These are phyloP conservation scores for Salvia hispanica DNA, from an alignment of 257 asterid species.

Conservation along the genomic window DNA sequence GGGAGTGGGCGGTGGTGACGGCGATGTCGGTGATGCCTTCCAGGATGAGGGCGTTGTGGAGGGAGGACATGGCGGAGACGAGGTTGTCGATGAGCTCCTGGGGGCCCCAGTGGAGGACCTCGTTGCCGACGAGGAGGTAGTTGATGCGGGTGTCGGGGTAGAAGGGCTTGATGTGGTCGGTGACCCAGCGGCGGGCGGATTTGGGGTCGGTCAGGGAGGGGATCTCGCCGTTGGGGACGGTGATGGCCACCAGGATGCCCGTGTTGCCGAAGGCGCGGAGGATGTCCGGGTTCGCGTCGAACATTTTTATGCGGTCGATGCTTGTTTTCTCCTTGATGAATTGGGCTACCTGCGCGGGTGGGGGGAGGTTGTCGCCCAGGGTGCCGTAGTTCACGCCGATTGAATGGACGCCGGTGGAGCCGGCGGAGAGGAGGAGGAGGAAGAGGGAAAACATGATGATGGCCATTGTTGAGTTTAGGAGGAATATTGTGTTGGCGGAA, in stretches of 20 bases:
- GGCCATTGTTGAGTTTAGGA: not conserved
- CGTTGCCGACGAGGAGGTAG: slow-evolving; percentile 72
- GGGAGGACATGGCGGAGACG: slow-evolving; percentile 60
- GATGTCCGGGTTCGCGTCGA: slow-evolving; percentile 72
- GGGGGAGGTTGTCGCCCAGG: slow-evolving; percentile 76
- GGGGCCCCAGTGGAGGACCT: slow-evolving; percentile 89
- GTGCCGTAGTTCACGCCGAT: slow-evolving; percentile 96
- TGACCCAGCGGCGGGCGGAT: slow-evolving; percentile 55
- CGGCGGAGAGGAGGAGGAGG: slow-evolving; percentile 33
- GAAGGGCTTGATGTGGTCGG: slow-evolving; percentile 58
- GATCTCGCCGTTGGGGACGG: slow-evolving; percentile 54
- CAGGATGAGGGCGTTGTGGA: slow-evolving; percentile 50
- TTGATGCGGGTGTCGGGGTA: slow-evolving; percentile 63
- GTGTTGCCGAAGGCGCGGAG: slow-evolving; percentile 76
- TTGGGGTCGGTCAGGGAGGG: slow-evolving; percentile 47
- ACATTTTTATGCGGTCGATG: slow-evolving; percentile 71
- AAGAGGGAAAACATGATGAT: not conserved
- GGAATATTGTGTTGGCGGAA: not conserved
- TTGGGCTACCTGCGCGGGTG: slow-evolving; percentile 71
- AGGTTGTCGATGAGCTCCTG: slow-evolving; percentile 53
- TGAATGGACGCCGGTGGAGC: slow-evolving; percentile 39
- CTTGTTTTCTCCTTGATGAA: slow-evolving; percentile 64
- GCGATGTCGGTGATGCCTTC: slow-evolving; percentile 42
- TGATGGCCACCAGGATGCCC: slow-evolving; percentile 65
- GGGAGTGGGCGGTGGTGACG: slow-evolving; percentile 46